Conservation (phyloP, 2,329 filamentous ascomycete genomes). For the Penicillium sp. region DNA sequence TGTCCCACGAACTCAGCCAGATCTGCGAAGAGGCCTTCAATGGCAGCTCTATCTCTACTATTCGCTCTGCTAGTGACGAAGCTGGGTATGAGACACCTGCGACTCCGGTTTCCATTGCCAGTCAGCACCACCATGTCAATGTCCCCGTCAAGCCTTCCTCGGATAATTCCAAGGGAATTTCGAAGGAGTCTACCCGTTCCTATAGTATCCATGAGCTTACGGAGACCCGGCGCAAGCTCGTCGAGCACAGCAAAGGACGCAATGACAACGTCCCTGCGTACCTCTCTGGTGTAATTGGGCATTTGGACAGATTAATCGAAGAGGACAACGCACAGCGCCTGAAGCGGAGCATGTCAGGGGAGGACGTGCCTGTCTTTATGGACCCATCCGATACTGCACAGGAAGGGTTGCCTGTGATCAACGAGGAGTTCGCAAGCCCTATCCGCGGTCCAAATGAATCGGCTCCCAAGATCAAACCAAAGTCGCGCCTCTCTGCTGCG, state of each 20-base stretch:
- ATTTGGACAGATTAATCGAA: constrained; percentile 55
- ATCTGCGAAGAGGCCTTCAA: constrained; percentile 93
- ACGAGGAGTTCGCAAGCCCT: constrained; percentile 41
- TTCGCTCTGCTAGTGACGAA: constrained; percentile 41
- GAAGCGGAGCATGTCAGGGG: constrained; percentile 1
- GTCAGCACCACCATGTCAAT: constrained; percentile 23
- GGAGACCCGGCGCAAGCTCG: constrained; percentile 55
- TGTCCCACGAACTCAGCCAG: constrained; percentile 78
- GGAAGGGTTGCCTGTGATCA: constrained; percentile 46
- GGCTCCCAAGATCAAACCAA: constrained; percentile 11
- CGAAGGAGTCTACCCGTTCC: constrained; percentile 47
- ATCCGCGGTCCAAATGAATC: constrained; percentile 7
- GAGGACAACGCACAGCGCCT: constrained; percentile 27
- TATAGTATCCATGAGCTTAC: constrained; percentile 53
- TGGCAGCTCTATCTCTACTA: constrained; percentile 54
- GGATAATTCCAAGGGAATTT: constrained; percentile 38
- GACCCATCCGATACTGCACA: constrained; percentile 17
- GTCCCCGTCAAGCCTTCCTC: constrained; percentile 22
- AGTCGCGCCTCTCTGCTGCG: constrained; percentile 3
- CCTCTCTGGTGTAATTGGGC: constrained; percentile 56
- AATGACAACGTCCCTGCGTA: constrained; percentile 46
- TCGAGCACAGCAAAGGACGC: constrained; percentile 46
- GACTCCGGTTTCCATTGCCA: constrained; percentile 39
- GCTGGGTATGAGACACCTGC: constrained; percentile 50
- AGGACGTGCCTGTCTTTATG: constrained; percentile 4